Evolutionary conservation across 1,139 yeast species (phyloP).

Genomic region (Pichia kudriavzevii): DNA sequence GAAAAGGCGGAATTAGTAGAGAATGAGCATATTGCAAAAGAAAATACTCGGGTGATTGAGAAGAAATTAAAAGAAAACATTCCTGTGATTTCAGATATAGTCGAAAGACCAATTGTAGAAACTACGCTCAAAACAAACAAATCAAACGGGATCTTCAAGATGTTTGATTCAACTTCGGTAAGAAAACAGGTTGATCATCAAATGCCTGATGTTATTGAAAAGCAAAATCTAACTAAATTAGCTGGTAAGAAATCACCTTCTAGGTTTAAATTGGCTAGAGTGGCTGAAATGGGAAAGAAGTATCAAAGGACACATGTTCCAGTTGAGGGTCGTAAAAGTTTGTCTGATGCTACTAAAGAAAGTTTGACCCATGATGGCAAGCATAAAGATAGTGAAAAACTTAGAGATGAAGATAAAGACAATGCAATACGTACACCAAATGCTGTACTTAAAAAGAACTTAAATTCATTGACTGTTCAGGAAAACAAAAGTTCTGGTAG

Average conservation of each 20-base stretch:
- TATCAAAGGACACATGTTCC: slow-evolving; percentile 14
- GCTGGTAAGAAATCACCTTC: slow-evolving; percentile 14
- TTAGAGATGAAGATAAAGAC: not conserved
- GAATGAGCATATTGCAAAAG: slow-evolving; percentile 1
- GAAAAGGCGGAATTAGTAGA: not conserved
- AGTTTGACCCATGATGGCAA: too few species aligned
- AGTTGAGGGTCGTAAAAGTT: slow-evolving; percentile 9
- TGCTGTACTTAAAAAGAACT: too few species aligned
- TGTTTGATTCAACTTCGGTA: slow-evolving; percentile 6
- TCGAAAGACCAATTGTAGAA: slow-evolving; percentile 18
- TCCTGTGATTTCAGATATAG: slow-evolving; percentile 20
- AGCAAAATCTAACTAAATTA: slow-evolving; percentile 9
- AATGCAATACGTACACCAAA: slow-evolving; percentile 2
- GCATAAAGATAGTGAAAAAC: too few species aligned
- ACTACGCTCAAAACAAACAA: not conserved
- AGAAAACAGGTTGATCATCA: slow-evolving; percentile 8
- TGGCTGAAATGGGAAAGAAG: slow-evolving; percentile 15
- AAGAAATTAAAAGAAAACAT: slow-evolving; percentile 4
- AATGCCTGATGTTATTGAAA: slow-evolving; percentile 1
- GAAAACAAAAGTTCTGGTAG: not conserved
- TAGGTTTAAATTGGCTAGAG: slow-evolving; percentile 13
- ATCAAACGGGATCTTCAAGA: slow-evolving; percentile 5
- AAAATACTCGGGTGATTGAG: slow-evolving; percentile 10
- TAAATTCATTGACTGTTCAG: slow-evolving; percentile 14
- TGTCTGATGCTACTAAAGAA: not conserved